These are phyloP conservation scores for Trichophyton equinum DNA, from an alignment of 2,329 filamentous ascomycete species.

Conservation along the genomic window DNA sequence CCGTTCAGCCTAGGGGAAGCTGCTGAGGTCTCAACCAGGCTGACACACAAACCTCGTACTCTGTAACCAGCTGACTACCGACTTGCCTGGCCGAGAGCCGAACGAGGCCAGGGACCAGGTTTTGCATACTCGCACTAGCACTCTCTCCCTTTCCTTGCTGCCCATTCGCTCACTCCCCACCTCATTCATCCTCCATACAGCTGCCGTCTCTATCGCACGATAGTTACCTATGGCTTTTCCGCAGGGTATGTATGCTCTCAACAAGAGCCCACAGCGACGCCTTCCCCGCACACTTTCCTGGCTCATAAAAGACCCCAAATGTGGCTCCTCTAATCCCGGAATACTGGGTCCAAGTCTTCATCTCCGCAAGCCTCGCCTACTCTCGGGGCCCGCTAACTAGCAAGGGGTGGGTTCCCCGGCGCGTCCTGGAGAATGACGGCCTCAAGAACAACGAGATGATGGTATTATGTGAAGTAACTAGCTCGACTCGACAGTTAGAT, in stretches of 20 bases:
- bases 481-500: neutral
- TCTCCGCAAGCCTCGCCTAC: neutral
- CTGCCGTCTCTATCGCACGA: neutral
- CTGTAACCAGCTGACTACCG: neutral
- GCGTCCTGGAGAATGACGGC: neutral
- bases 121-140: neutral
- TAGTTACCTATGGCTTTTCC: neutral
- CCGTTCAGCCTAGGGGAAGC: no score
- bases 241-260: neutral
- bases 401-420: no score
- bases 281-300: neutral
- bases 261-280: neutral
- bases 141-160: neutral
- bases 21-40: no score
- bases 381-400: neutral
- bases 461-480: neutral
- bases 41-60: neutral
- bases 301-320: neutral
- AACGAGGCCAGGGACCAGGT: neutral
- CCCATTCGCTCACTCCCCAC: no score
- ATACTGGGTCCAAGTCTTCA: neutral
- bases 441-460: neutral
- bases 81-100: neutral
- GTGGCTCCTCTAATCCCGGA: neutral
- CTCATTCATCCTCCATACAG: neutral